A percentile compares a stretch with the other conserved stretches of the same genome.
Conservation (phyloP, 2,329 filamentous ascomycete genomes). For the Lachnellula subtilissima region DNA sequence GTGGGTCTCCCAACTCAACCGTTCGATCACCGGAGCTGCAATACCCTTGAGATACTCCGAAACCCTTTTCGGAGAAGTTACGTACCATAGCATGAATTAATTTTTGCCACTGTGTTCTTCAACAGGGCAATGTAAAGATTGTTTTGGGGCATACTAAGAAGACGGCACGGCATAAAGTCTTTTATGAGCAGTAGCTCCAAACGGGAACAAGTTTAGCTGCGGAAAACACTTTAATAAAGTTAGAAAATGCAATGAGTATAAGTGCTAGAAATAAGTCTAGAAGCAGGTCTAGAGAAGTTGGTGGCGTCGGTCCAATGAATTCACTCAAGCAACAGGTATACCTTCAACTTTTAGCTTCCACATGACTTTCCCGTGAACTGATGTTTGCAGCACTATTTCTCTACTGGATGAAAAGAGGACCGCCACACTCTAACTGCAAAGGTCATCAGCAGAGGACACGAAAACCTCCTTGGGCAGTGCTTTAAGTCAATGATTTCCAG, state of each 20-base stretch:
- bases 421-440: neutral
- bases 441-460: neutral
- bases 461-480: neutral
- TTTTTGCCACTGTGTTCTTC: neutral
- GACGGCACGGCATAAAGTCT: neutral
- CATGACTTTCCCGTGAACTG: too few species aligned
- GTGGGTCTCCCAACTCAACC: neutral
- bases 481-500: neutral
- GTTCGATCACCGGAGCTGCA: neutral
- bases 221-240: neutral
- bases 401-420: too few species aligned
- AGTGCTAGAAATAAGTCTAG: neutral
- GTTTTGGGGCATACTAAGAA: slow-evolving; percentile 1
- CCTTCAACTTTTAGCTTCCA: too few species aligned
- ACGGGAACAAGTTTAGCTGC: neutral
- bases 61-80: neutral
- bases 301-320: neutral
- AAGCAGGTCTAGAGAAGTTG: neutral
- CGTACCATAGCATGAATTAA: neutral
- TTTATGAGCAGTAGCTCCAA: neutral
- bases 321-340: too few species aligned
- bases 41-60: neutral
- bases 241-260: neutral
- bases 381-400: too few species aligned
- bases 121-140: neutral